These are phyloP conservation scores for Aquilaria yunnanensis DNA, from an alignment of 345 rosid genomes.

Conservation along the genomic window DNA sequence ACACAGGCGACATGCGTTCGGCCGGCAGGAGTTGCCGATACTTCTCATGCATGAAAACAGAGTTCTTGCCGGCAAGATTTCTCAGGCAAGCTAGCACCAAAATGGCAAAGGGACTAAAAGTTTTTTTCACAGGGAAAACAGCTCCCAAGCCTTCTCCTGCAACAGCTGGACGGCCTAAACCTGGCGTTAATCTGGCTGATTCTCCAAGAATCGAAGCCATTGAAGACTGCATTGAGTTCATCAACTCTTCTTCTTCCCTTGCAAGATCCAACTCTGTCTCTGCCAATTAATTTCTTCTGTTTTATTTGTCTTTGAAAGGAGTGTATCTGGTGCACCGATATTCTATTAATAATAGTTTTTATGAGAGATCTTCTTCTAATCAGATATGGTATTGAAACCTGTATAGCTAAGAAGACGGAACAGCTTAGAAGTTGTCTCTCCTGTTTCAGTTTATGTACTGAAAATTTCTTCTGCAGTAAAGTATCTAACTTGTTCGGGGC, in stretches of 20 bases:
- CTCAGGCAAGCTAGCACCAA: slow-evolving; percentile 40
- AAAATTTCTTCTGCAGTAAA: too few relatives aligned
- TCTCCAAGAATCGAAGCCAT: slow-evolving; percentile 59
- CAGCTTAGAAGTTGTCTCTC: too few relatives aligned
- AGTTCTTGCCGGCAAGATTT: slow-evolving; percentile 36
- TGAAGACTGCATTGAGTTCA: slow-evolving; percentile 80
- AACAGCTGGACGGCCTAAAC: slow-evolving; percentile 28
- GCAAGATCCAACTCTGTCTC: slow-evolving; percentile 43
- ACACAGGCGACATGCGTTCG: too few relatives aligned
- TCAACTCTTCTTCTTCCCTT: slow-evolving; percentile 53
- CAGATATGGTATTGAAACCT: too few relatives aligned
- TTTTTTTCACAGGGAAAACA: slow-evolving; percentile 29
- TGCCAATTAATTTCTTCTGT: background rate
- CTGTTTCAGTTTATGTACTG: too few relatives aligned
- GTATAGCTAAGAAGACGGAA: too few relatives aligned
- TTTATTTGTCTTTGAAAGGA: background rate
- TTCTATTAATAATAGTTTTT: too few relatives aligned
- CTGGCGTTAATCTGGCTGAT: slow-evolving; percentile 38
- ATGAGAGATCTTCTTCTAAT: too few relatives aligned
- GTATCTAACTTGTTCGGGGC: too few relatives aligned
- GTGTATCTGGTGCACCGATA: background rate
- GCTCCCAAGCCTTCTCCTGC: slow-evolving; percentile 39
- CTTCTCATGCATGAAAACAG: slow-evolving; percentile 36
- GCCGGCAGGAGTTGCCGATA: slow-evolving; percentile 36
- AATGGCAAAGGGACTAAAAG: slow-evolving; percentile 33